Base-by-base conservation (phyloP, 345 rosid species). In the Brassica juncea region DNA sequence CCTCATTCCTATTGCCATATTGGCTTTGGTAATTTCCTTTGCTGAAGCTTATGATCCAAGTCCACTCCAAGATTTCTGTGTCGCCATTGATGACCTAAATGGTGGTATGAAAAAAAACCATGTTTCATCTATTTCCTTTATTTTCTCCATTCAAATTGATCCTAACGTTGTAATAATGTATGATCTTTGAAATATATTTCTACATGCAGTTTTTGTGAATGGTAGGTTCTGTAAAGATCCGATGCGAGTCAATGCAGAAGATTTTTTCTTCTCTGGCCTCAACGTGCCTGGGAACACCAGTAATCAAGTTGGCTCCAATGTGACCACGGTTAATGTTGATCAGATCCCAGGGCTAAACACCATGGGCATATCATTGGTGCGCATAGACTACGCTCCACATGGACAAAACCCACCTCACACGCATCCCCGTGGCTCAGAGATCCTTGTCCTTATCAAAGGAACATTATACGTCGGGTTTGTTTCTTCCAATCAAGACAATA, bases 361-460 rank as follows among this genome's bases (percentile, higher is more conserved):
- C 6, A 66, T 83, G 25, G 88, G 88, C 3, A 79, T 76, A 30
- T 83, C 86, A 15, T 44, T 80, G 31, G 78, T 79, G 9, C 73
- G 82, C 6, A 79, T 79, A 57, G 82, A 79, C 72, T 72, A 71
- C 0, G 82, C 82, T 1, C 77, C 77, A 58, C 9, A 59, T 0
- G 86, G 89, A 6, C 84, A 82, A 15, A 82, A 78, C 30, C 86
- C 87, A 2, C 88, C 86, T 30, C 88, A 84, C 74, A 80, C 75
- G 6, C 88, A 86, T 8, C 87, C 88, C 11, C 82, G 88, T 10
- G 88, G 72, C 47, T 68, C 84, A 0, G 87, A 84, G 76, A 15
- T 86, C 16, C 80, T 86, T 42, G 76, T 80, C 6, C 76, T 82
- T 6, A 0, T 72, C 15, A 16, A 75, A 71, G 88, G 86, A 49